Conservation (phyloP, 2,329 filamentous ascomycete genomes). For the Ambrosiella beaveri region DNA sequence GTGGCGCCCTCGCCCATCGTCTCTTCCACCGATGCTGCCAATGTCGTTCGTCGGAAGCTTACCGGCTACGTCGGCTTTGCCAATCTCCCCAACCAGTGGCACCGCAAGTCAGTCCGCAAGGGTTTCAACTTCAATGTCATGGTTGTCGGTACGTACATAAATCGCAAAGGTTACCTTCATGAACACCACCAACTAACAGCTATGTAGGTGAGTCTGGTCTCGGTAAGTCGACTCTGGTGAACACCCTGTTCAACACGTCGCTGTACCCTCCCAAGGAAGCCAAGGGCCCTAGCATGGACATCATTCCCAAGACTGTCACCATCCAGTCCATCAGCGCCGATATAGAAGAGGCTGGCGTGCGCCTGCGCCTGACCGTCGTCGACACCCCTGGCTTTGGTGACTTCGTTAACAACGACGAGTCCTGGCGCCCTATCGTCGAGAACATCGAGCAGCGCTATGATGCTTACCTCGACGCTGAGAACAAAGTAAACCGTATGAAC, state of each 20-base stretch:
- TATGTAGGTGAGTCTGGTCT: conserved; percentile 84
- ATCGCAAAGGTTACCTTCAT: neutral
- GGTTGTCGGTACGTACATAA: conserved; percentile 70
- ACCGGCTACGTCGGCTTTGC: conserved; percentile 98
- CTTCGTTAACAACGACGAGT: conserved; percentile 99
- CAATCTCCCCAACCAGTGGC: conserved; percentile 98
- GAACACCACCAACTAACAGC: neutral
- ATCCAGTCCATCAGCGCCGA: conserved; percentile 92
- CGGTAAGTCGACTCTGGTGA: conserved; percentile 97
- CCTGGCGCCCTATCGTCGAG: conserved; percentile 96
- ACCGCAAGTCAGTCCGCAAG: conserved; percentile 99
- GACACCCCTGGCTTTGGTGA: conserved; percentile 97
- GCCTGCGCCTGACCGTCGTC: conserved; percentile 87
- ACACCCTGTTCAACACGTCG: conserved; percentile 98
- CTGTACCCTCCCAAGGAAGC: conserved; percentile 97
- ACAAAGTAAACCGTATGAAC: conserved; percentile 99
- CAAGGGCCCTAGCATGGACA: conserved; percentile 91
- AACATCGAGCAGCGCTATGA: conserved; percentile 99
- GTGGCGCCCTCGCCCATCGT: conserved; percentile 19
- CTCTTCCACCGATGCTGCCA: conserved; percentile 56
- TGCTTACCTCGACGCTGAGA: conserved; percentile 95
- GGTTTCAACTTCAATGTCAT: conserved; percentile 99
- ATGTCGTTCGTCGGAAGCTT: conserved; percentile 95
- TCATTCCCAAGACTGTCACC: conserved; percentile 93
- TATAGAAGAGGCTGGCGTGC: conserved; percentile 96